Evolutionary conservation across 148 eudicot species (phyloP), one percentile per base, ranked within the genome.

Genomic region (Pouteria glomerata): DNA sequence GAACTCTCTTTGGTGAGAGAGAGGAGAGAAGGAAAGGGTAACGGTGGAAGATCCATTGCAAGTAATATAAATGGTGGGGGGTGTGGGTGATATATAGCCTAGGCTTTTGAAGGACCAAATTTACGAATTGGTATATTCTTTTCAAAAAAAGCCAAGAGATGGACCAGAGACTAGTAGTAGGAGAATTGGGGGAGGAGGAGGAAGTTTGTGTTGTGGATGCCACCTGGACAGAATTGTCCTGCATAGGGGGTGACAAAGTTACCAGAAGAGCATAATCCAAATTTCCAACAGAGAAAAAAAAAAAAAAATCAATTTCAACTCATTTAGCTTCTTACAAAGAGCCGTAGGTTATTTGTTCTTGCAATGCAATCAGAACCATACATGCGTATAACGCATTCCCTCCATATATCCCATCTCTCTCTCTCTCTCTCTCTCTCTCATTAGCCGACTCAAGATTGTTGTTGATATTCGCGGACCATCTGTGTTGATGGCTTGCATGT

Each of bases 161-260:
- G n/a, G n/a, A n/a, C n/a, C n/a, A n/a, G n/a, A n/a, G n/a, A n/a
- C n/a, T n/a, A n/a, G n/a, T n/a, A 34, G 30, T 21, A 21, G 30
- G 26, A 24, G 14, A 19, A 41, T 56, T 57, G 63, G 69, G 66
- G 52, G 62, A 33, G 50, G 56, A 50, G n/a, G n/a, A 58, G 60
- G 29, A 15, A 35, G 19, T 68, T 30, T 59, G 67, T 70, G 30
- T 82, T 6, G 1, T 72, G 74, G 57, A 44, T 57, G 74, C 79
- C 82, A 76, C 73, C 53, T 73, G 79, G 78, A 55, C 73, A 79
- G 66, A 57, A 29, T 57, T 50, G 27, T 61, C 21, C 34, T 61
- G 1, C 26, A 35, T 0, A 6, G 16, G 68, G 69, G 29, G 31
- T 57, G 75, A 74, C 78, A 73, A 73, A 34, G 51, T 67, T 68